These are phyloP conservation scores for Phytomonas sp. DNA, from an alignment of 208 protist genomes.

Conservation along the genomic window DNA sequence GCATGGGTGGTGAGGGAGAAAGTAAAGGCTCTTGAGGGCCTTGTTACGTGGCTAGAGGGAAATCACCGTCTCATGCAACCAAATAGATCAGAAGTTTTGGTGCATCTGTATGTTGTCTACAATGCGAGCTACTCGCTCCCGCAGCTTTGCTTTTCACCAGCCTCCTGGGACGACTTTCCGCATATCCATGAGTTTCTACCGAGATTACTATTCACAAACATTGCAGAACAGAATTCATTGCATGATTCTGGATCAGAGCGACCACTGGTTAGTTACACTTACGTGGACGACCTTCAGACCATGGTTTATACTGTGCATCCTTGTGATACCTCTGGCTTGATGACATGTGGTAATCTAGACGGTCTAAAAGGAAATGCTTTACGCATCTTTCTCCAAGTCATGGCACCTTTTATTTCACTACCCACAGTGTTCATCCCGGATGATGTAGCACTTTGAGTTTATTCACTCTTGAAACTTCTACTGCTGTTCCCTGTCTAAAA, in stretches of 20 bases:
- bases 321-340: constrained; percentile 44
- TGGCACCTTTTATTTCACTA: constrained; percentile 8
- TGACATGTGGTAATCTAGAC: constrained; percentile 14
- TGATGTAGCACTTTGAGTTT: constrained; percentile 18
- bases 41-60: constrained; percentile 10
- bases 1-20: neutral
- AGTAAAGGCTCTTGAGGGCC: neutral
- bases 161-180: constrained; percentile 8
- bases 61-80: neutral
- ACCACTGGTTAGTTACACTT: constrained; percentile 26
- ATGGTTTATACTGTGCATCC: constrained; percentile 45
- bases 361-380: constrained; percentile 23
- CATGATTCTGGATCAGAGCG: neutral
- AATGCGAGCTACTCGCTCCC: constrained; percentile 15
- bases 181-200: too few species aligned
- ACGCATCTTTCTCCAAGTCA: constrained; percentile 28
- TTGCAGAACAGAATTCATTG: too few species aligned
- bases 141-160: constrained; percentile 35
- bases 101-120: constrained; percentile 17
- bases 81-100: neutral
- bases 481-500: neutral
- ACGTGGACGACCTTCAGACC: constrained; percentile 35
- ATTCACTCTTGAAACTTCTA: constrained; percentile 10
- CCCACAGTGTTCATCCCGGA: too few species aligned
- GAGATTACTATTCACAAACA: too few species aligned